phyloP scores from a whole-genome alignment of 441 rosid species.

The Daphne laureola region DNA sequence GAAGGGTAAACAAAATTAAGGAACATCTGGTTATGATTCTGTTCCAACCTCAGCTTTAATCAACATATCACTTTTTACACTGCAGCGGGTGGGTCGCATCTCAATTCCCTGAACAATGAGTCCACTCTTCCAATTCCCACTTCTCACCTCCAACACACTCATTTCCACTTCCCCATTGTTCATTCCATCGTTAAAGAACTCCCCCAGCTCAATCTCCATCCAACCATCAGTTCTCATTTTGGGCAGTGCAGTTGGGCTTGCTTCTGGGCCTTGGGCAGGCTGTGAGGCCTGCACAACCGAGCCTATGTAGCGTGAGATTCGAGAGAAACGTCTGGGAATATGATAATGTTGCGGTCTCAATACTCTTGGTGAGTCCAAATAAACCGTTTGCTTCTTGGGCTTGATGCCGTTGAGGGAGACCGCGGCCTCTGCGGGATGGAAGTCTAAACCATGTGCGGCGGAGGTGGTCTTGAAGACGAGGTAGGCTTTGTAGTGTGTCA shows the following conservation, averaged over 20 bases:
- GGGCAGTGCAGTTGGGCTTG: not conserved
- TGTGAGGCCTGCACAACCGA: not conserved
- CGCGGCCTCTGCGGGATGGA: constrained; percentile 25
- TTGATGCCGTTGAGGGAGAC: constrained; percentile 42
- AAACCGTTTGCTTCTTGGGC: constrained; percentile 4
- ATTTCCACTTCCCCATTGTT: constrained; percentile 30
- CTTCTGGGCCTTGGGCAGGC: not conserved
- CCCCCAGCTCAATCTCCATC: constrained; percentile 42
- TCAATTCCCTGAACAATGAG: constrained; percentile 48
- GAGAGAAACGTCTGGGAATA: not conserved
- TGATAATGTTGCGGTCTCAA: not conserved
- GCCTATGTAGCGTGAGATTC: too few relatives aligned
- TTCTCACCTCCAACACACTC: constrained; percentile 24
- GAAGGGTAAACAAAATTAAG: too few relatives aligned
- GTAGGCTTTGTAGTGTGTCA: constrained; percentile 33
- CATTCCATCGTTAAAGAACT: constrained; percentile 21
- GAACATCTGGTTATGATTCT: too few relatives aligned
- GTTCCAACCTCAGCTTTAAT: too few relatives aligned
- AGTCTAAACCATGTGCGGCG: constrained; percentile 27
- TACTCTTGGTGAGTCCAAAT: constrained; percentile 16
- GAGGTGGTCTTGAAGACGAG: constrained; percentile 28
- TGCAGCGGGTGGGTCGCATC: constrained; percentile 40
- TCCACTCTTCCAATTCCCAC: constrained; percentile 29
- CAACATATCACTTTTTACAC: too few relatives aligned
- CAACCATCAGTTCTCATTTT: constrained; percentile 35